Evolutionary conservation across 768 basidiomycete species (phyloP).

Genomic region (Lentinula raphanica): DNA sequence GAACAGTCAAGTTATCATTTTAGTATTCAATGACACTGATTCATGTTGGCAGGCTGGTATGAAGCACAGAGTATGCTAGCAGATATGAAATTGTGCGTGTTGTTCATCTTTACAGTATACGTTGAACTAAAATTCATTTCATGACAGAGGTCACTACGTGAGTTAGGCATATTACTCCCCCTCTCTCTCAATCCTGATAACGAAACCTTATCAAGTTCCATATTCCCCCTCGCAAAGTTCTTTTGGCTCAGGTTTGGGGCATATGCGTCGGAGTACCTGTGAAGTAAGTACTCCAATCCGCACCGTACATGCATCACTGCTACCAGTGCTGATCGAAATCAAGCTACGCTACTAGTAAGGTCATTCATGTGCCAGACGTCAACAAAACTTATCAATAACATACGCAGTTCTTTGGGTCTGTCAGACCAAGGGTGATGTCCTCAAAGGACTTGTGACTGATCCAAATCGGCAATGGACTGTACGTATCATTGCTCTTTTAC

Average conservation of each 20-base stretch:
- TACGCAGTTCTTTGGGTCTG: slow-evolving; percentile 15
- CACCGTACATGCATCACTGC: neutral
- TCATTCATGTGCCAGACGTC: neutral
- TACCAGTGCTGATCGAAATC: neutral
- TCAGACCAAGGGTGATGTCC: slow-evolving; percentile 16
- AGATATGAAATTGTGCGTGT: slow-evolving; percentile 21
- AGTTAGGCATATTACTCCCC: neutral
- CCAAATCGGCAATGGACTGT: slow-evolving; percentile 23
- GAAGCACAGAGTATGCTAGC: slow-evolving; percentile 21
- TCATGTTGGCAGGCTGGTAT: slow-evolving; percentile 15
- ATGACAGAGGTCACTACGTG: slow-evolving; percentile 21
- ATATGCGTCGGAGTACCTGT: slow-evolving; percentile 20
- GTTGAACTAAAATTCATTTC: neutral
- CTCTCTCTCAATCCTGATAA: neutral
- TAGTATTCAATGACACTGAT: neutral
- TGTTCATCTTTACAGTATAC: neutral
- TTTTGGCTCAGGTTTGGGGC: slow-evolving; percentile 20
- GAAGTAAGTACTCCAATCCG: slow-evolving; percentile 11
- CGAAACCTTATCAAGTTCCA: no score
- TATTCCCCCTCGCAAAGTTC: slow-evolving; percentile 17
- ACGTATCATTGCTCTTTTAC: neutral
- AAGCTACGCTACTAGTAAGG: slow-evolving; percentile 17
- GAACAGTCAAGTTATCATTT: neutral
- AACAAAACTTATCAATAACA: slow-evolving; percentile 3
- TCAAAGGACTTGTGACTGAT: slow-evolving; percentile 14